Conservation (phyloP, 2,329 filamentous ascomycete species). For the Cladophialophora carrionii region DNA sequence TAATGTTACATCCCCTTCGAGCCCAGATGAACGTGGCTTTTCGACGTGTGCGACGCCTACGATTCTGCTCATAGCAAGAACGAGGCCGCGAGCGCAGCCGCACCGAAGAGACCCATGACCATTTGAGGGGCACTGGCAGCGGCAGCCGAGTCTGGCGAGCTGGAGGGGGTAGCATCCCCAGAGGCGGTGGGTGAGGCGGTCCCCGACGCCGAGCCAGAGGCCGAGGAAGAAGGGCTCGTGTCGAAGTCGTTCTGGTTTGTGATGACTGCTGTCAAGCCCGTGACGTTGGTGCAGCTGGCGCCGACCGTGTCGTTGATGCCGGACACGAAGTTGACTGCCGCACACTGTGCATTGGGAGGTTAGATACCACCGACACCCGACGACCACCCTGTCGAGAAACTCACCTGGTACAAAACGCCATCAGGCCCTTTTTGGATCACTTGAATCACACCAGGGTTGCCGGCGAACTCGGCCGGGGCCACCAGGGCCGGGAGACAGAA, state of each 20-base stretch:
- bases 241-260: constrained; percentile 30
- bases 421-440: constrained; percentile 31
- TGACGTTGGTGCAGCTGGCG: constrained; percentile 62
- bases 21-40: background rate
- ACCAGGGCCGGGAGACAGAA: constrained; percentile 67
- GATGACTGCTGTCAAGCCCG: constrained; percentile 54
- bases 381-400: background rate
- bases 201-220: constrained; percentile 14
- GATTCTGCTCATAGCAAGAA: constrained; percentile 15
- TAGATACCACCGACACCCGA: background rate
- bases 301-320: constrained; percentile 28
- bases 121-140: constrained; percentile 18
- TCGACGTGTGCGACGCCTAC: too few relatives aligned
- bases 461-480: constrained; percentile 37
- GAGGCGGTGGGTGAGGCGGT: constrained; percentile 1
- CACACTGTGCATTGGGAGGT: constrained; percentile 27
- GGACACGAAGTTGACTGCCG: constrained; percentile 34
- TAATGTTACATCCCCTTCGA: constrained; percentile 1
- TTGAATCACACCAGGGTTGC: constrained; percentile 30
- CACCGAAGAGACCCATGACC: constrained; percentile 17
- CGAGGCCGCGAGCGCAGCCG: constrained; percentile 20
- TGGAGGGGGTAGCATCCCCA: constrained; percentile 15
- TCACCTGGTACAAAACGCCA: constrained; percentile 35
- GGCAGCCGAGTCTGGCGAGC: constrained; percentile 18
- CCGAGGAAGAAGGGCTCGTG: constrained; percentile 23